These are phyloP conservation scores for Penicillium lagena DNA, from an alignment of 495 filamentous ascomycete species.

Conservation along the genomic window DNA sequence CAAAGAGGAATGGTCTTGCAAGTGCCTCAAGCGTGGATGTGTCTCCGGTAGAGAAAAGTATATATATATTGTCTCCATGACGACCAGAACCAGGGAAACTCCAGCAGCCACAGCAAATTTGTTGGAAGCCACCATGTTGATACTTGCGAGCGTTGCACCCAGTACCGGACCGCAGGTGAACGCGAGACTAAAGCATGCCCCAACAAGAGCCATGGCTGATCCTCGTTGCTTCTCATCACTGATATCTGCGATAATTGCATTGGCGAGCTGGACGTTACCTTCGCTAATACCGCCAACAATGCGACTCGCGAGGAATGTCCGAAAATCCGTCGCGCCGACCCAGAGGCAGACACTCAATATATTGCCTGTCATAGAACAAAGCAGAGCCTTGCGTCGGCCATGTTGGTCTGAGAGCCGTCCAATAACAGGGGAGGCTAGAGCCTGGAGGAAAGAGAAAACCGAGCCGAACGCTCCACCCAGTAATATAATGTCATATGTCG, in stretches of 20 bases:
- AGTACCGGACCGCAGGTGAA: constrained; percentile 94
- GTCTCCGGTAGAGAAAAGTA: constrained; percentile 87
- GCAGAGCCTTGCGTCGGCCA: constrained; percentile 81
- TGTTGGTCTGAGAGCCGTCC: constrained; percentile 82
- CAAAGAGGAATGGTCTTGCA: constrained; percentile 17
- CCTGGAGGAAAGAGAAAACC: constrained; percentile 89
- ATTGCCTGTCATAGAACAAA: constrained; percentile 91
- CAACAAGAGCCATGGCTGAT: constrained; percentile 91
- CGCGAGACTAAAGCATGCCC: constrained; percentile 92
- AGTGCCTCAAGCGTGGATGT: constrained; percentile 46
- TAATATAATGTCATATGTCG: constrained; percentile 93
- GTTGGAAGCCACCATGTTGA: constrained; percentile 74
- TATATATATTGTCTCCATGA: constrained; percentile 83
- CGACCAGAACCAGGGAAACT: constrained; percentile 74
- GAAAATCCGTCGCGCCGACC: constrained; percentile 88
- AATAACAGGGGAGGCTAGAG: constrained; percentile 86
- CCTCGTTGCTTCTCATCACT: constrained; percentile 75
- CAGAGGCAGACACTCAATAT: constrained; percentile 88
- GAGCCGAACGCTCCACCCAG: constrained; percentile 92
- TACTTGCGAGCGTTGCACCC: constrained; percentile 72
- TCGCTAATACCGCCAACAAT: constrained; percentile 92
- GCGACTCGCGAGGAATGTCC: constrained; percentile 87
- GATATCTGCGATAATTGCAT: constrained; percentile 95
- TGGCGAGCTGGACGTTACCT: constrained; percentile 93
- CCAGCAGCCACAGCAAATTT: constrained; percentile 88